These are phyloP conservation scores for Pascua sp. DNA, from an alignment of 1,284 basidiomycete species.

Conservation along the genomic window DNA sequence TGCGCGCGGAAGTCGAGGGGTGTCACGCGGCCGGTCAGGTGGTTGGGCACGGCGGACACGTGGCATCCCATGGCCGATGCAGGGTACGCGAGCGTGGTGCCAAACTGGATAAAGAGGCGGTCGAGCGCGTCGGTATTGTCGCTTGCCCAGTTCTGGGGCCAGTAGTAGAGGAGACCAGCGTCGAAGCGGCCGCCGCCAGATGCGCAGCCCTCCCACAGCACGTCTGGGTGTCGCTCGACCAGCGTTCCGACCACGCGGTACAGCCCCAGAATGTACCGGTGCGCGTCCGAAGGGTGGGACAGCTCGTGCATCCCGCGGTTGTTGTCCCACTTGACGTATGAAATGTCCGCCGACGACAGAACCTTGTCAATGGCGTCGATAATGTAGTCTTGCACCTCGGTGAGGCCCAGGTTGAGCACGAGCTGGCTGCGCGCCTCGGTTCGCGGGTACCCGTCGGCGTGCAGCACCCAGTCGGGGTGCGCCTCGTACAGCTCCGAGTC, in stretches of 20 bases:
- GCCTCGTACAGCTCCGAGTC: constrained; percentile 27
- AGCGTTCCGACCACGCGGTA: constrained; percentile 29
- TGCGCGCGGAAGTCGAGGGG: constrained; percentile 36
- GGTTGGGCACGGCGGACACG: constrained; percentile 30
- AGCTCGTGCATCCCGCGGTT: constrained; percentile 38
- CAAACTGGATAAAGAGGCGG: constrained; percentile 32
- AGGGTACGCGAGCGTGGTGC: constrained; percentile 29
- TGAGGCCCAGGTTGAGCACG: constrained; percentile 28
- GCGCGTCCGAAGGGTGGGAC: constrained; percentile 19
- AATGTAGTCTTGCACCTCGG: constrained; percentile 31
- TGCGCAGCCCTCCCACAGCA: constrained; percentile 37
- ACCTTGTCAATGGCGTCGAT: constrained; percentile 19
- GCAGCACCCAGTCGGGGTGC: constrained; percentile 35
- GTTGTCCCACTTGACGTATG: constrained; percentile 39
- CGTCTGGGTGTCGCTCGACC: constrained; percentile 25
- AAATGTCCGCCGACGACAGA: constrained; percentile 21
- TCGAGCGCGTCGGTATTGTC: constrained; percentile 36
- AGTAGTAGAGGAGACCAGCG: constrained; percentile 31
- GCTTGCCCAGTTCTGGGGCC: constrained; percentile 30
- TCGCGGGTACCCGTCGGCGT: constrained; percentile 12
- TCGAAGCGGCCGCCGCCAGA: constrained; percentile 36
- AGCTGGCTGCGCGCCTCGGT: constrained; percentile 30
- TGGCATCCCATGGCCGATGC: constrained; percentile 29
- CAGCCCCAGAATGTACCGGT: constrained; percentile 31
- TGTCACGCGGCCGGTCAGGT: constrained; percentile 25